These are phyloP conservation scores for Pythium coloratum DNA, from an alignment of 352 stramenopile genomes.

Conservation along the genomic window DNA sequence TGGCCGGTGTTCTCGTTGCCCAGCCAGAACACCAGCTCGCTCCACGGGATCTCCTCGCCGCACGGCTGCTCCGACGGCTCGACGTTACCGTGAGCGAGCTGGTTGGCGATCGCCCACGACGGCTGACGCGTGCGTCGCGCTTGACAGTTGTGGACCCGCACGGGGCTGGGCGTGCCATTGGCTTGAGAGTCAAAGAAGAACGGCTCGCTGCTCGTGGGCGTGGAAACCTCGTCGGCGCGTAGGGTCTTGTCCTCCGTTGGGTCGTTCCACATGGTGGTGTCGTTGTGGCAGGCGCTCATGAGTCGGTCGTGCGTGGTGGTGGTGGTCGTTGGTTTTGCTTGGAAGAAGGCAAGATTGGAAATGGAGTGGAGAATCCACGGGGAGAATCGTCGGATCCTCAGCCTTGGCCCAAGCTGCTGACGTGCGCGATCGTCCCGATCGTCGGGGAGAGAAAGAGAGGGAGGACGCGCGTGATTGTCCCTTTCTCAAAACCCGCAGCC, in stretches of 20 bases:
- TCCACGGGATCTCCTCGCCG: slow-evolving; percentile 25
- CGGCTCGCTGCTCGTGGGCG: slow-evolving; percentile 8
- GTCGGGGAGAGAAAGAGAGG: no score
- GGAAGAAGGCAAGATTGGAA: no score
- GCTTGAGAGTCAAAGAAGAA: slow-evolving; percentile 13
- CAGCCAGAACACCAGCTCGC: slow-evolving; percentile 31
- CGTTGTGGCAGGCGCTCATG: no score
- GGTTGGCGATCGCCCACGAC: slow-evolving; percentile 7
- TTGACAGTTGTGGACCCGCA: background rate
- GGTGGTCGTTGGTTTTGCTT: no score
- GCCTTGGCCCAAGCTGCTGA: no score
- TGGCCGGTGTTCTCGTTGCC: slow-evolving; percentile 21
- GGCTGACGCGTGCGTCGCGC: background rate
- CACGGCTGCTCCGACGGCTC: slow-evolving; percentile 21
- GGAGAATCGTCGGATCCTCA: no score
- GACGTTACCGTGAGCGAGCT: background rate
- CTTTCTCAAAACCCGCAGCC: no score
- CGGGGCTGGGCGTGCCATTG: background rate
- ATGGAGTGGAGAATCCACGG: no score
- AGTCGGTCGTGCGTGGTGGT: no score
- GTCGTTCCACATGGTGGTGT: background rate
- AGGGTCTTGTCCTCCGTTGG: background rate
- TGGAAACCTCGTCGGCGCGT: slow-evolving; percentile 4
- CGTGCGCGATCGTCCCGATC: no score
- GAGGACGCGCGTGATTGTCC: no score